Evolutionary conservation across 2,329 filamentous ascomycete species (phyloP), one percentile per base, ranked within the genome.

Genomic region (Fusarium anguioides): DNA sequence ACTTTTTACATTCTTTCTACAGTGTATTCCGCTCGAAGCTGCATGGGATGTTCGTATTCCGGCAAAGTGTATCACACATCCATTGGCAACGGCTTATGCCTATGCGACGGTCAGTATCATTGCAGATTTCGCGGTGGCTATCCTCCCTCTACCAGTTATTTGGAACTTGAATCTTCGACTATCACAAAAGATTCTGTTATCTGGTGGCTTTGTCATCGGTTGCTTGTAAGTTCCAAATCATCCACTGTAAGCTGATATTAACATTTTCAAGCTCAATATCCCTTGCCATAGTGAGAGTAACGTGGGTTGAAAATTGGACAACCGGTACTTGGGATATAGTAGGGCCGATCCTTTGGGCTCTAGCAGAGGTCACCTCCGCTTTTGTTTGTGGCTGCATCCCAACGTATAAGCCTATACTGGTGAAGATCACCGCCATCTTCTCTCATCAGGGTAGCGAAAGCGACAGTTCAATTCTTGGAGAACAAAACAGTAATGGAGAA

Each of bases 331-430:
- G 66, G 63, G 48, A 57, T 12, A 68, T 56, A 6, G 64, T 68
- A 5, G 31, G 29, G 0, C 33, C 60, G 4, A 51, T 54, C 1
- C 49, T 51, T 0, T 72, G 60, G 69, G 70, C 66, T 0, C 60
- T 72, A 2, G 57, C 69, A 1, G 69, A 71, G 24, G 15, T 57
- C 2, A 64, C 56, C 9, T 63, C 69, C 0, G 64, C 66, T 4
- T 35, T 72, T 8, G 27, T 46, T 7, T 70, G 63, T 23, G 64
- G 63, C 1, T 72, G 69, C 1, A 45, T 71, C 4, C 69, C 69
- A 5, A 70, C 68, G 0, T 59, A 63, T 6, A 53, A 65, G 6
- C 68, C 64, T 8, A 20, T 70, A 1, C 20, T 70, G 1, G 9
- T 31, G 2, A 27, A 37, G 7, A 17, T 46, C 4, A 35, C 23